phyloP scores from a whole-genome alignment of 176 grass and related monocot species.

The Triticum aestivum region DNA sequence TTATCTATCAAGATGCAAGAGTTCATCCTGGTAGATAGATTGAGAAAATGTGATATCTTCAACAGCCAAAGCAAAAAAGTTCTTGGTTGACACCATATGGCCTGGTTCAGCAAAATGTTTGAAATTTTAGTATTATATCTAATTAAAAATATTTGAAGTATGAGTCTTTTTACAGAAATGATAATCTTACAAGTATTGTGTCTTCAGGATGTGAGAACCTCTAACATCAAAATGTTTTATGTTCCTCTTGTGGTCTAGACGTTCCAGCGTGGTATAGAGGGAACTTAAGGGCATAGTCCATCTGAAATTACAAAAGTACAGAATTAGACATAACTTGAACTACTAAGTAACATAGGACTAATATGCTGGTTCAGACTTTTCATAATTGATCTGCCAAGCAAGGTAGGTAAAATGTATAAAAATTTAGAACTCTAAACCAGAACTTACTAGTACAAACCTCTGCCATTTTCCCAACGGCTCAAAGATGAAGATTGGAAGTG shows the following conservation, averaged over 20 bases:
- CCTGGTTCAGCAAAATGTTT: conserved; percentile 40
- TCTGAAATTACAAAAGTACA: conserved; percentile 33
- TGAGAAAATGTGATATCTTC: conserved; percentile 17
- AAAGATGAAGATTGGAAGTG: conserved; percentile 95
- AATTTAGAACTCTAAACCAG: not conserved
- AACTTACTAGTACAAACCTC: conserved; percentile 57
- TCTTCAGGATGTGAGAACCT: conserved; percentile 36
- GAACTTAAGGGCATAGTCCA: conserved; percentile 55
- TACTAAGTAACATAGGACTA: not conserved
- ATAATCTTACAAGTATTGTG: conserved; percentile 32
- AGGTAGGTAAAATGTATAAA: not conserved
- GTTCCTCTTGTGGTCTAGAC: too few species aligned
- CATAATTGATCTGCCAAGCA: too few species aligned
- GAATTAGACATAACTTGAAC: not conserved
- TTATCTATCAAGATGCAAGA: conserved; percentile 56
- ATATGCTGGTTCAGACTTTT: too few species aligned
- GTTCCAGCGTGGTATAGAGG: conserved; percentile 55
- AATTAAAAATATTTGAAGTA: not conserved
- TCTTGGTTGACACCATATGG: not conserved
- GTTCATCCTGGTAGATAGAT: conserved; percentile 42
- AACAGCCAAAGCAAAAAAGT: not conserved
- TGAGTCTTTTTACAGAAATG: not conserved
- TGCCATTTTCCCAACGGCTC: conserved; percentile 94
- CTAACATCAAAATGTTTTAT: conserved; percentile 50
- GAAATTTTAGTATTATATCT: not conserved